A percentile compares a stretch with the other conserved stretches of the same genome.
phyloP scores from a whole-genome alignment of 352 stramenopile genomes.

The Globisporangium spiculum region DNA sequence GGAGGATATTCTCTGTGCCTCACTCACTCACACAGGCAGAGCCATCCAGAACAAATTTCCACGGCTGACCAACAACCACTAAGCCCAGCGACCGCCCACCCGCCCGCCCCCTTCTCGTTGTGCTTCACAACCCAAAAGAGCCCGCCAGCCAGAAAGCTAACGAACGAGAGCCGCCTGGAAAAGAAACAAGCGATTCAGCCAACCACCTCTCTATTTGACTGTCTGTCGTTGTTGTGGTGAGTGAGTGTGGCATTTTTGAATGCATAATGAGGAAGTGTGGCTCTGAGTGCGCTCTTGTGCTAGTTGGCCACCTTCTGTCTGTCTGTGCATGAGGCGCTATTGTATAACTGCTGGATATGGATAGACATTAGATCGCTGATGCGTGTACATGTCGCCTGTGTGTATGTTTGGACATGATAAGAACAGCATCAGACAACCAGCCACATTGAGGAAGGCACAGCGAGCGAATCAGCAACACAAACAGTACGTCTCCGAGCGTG shows the following conservation, averaged over 20 bases:
- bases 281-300: not conserved
- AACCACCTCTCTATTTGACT: conserved; percentile 1
- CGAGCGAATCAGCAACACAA: not conserved
- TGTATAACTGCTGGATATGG: too few relatives aligned
- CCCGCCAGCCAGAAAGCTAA: not conserved
- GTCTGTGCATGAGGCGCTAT: too few relatives aligned
- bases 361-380: too few relatives aligned
- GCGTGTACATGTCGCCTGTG: too few relatives aligned
- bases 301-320: not conserved
- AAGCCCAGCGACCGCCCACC: not conserved
- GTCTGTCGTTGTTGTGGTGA: not conserved
- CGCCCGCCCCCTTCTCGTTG: conserved; percentile 11
- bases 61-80: conserved; percentile 29
- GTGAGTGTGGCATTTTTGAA: not conserved
- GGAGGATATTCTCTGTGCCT: too few relatives aligned
- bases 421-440: too few relatives aligned
- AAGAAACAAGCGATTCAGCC: not conserved
- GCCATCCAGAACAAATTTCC: conserved; percentile 29
- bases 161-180: not conserved
- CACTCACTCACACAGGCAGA: not conserved
- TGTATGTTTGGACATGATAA: too few relatives aligned
- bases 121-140: conserved; percentile 4
- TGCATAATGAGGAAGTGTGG: not conserved
- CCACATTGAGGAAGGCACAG: too few relatives aligned
- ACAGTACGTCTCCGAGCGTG: not conserved